Evolutionary conservation across 1,284 basidiomycete genomes (phyloP), one percentile per base, ranked within the genome.

Genomic region (Irpex sp.): DNA sequence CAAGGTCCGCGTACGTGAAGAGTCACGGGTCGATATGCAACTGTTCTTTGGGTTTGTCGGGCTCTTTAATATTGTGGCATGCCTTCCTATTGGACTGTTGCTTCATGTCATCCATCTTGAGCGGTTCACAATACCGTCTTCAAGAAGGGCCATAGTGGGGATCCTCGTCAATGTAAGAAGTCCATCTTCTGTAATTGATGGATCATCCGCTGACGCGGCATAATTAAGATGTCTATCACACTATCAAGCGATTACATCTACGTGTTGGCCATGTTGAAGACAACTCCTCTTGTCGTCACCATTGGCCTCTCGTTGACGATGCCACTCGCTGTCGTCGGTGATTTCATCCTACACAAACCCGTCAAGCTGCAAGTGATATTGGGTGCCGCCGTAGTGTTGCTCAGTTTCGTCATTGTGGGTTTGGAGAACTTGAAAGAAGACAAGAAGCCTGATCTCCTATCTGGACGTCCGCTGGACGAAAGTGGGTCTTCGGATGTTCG

Each of bases 221-320:
- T 21, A 31, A 19, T 56, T 19, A 67, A 92, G 91, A 97, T 95
- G 93, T 78, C 79, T 50, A 93, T 97, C 71, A 95, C 94, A 0
- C 77, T 93, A 35, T 88, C 85, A 3, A 93, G 90, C 66, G 94
- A 97, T 76, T 96, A 91, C 72, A 76, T 96, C 58, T 96, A 95
- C 74, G 89, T 95, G 36, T 73, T 92, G 6, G 94, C 97, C 4
- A 98, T 98, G 95, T 85, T 99, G 66, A 98, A 97, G 81, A 98
- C 96, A 2, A 97, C 95, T 2, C 97, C 94, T 1, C 79, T 95
- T 49, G 92, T 97, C 21, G 95, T 94, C 11, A 99, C 97, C 0
- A 82, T 99, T 63, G 97, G 97, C 15, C 82, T 99, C 17, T 94
- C 92, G 62, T 82, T 99, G n/a, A 98, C 97, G 0, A 97, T 98